Conservation (phyloP, 805 yeast genomes). For the Candida coleopterorum region DNA sequence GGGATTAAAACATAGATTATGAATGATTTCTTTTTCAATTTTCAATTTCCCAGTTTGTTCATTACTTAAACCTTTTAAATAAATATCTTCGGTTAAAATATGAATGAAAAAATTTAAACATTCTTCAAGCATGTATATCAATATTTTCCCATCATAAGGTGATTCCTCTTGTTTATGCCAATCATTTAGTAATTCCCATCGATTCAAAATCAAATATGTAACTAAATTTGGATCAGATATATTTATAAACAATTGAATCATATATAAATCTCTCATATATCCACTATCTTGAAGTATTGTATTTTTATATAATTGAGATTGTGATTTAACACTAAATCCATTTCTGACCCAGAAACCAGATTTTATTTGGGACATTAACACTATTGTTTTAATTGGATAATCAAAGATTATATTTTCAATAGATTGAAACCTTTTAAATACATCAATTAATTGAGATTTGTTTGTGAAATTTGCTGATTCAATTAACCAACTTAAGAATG, state of each 20-base stretch:
- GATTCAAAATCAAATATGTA: constrained; percentile 51
- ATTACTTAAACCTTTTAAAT: constrained; percentile 46
- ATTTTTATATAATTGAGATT: constrained; percentile 71
- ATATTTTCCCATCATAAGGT: constrained; percentile 43
- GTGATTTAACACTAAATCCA: constrained; percentile 77
- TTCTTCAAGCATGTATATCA: constrained; percentile 73
- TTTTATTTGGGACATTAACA: constrained; percentile 75
- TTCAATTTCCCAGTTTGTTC: constrained; percentile 46
- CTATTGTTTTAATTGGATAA: constrained; percentile 72
- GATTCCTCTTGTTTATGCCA: constrained; percentile 15
- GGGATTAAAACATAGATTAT: constrained; percentile 73
- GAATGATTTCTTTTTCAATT: constrained; percentile 70
- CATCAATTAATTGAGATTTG: constrained; percentile 16
- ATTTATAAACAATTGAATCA: constrained; percentile 61
- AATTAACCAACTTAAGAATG: constrained; percentile 65
- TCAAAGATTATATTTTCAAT: constrained; percentile 42
- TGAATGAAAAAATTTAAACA: constrained; percentile 64
- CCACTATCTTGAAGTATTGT: constrained; percentile 82
- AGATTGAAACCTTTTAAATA: constrained; percentile 15
- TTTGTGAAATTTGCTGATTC: constrained; percentile 42
- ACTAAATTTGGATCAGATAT: constrained; percentile 49
- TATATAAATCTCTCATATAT: constrained; percentile 68
- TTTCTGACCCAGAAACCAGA: constrained; percentile 94
- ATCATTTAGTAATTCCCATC: constrained; percentile 59
- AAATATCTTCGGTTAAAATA: constrained; percentile 61